A percentile compares a stretch with the other conserved stretches of the same genome.
Conservation (phyloP, 805 yeast genomes). For the Yarrowia deformans region DNA sequence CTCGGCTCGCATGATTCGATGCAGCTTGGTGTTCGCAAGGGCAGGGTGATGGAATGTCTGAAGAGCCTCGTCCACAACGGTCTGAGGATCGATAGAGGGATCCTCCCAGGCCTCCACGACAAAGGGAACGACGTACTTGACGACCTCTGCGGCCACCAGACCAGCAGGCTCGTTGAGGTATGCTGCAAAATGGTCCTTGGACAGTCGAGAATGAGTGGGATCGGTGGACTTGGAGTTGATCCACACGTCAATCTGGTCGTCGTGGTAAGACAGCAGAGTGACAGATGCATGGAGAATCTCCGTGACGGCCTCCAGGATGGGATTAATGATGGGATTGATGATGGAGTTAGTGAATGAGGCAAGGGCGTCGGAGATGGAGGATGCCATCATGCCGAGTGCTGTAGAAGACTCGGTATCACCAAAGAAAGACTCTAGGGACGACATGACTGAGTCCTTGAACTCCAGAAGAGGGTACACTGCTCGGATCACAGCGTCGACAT, state of each 20-base stretch:
- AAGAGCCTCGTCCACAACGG: slow-evolving; percentile 41
- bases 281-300: slow-evolving; percentile 43
- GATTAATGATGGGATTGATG: slow-evolving; percentile 44
- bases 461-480: slow-evolving; percentile 36
- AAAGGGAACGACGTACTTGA: slow-evolving; percentile 42
- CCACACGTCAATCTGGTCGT: slow-evolving; percentile 46
- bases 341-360: slow-evolving; percentile 44
- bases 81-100: slow-evolving; percentile 40
- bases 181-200: slow-evolving; percentile 45
- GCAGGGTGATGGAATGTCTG: slow-evolving; percentile 45
- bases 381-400: slow-evolving; percentile 41
- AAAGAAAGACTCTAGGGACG: slow-evolving; percentile 40
- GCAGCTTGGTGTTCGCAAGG: slow-evolving; percentile 40
- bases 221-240: slow-evolving; percentile 41
- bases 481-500: slow-evolving; percentile 30
- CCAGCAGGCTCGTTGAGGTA: slow-evolving; percentile 46
- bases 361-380: slow-evolving; percentile 43
- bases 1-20: slow-evolving; percentile 41
- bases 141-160: slow-evolving; percentile 42
- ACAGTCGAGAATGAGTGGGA: slow-evolving; percentile 44
- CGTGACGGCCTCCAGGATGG: slow-evolving; percentile 41
- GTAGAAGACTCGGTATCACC: slow-evolving; percentile 42
- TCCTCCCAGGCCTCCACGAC: slow-evolving; percentile 44
- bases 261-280: slow-evolving; percentile 41
- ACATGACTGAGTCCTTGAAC: slow-evolving; percentile 40